Base-by-base conservation (phyloP, 306 rosid genomes). In the Malus sylvestris region DNA sequence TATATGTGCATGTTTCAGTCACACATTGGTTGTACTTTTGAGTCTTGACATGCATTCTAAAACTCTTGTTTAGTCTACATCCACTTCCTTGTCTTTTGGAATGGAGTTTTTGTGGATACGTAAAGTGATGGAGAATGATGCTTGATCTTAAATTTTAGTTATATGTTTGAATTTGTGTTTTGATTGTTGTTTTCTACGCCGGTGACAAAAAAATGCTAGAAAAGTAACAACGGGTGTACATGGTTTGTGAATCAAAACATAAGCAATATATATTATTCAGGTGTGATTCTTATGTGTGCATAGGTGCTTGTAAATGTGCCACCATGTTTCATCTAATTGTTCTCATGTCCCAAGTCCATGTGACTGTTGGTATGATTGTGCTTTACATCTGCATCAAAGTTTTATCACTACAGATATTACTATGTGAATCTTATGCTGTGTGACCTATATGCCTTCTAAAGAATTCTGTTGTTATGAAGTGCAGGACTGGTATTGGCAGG, bases 401-500 rank as follows among this genome's bases (percentile, higher is more conserved):
- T 76, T 8, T 30, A 33, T 53, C 61, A 64, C 68, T 38, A 29
- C 38, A 32, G 15, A 7, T 19, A 6, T 72, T 45, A 33, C 46
- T 3, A 10, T 1, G 30, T 62, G 38, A 29, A 18, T 76, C 9
- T 52, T 33, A 52, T 71, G 32, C 68, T 1, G 14, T 4, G 45
- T 20, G 45, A 64, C 4, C 19, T 44, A 18, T 32, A 59, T 27
- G 70, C 10, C 35, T 75, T 55, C 58, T 77, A 70, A 77, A 66
- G 33, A 70, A 67, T 60, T 64, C 22, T 65, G 65, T 55, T 57
- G 58, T 76, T 76, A 29, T 75, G 25, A 83, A 82, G 77, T 85
- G 72, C 91, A 87, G 91, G 92, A 82, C 80, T 71, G 92, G 92
- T 46, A 72, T 75, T 84, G 92, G 90, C 73, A 82, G 81, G 66